Evolutionary conservation across 306 rosid species (phyloP).

Genomic region (Fragaria iinumae): DNA sequence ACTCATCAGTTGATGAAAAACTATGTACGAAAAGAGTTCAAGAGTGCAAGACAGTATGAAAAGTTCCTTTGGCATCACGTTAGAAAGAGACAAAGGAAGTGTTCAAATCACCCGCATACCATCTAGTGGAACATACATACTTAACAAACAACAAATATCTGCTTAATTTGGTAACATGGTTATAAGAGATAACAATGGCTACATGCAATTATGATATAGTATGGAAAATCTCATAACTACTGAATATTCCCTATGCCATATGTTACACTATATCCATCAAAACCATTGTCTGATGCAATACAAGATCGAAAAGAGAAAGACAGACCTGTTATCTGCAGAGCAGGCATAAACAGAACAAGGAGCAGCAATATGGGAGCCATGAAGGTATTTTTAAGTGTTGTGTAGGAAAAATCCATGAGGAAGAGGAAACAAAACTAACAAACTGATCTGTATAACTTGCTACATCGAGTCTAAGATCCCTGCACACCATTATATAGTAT

Average conservation of each 20-base stretch:
- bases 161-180: background rate
- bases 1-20: background rate
- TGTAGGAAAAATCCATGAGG: background rate
- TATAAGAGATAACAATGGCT: no score
- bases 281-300: background rate
- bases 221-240: background rate
- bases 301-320: background rate
- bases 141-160: background rate
- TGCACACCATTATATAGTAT: background rate
- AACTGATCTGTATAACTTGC: background rate
- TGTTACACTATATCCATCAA: background rate
- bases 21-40: no score
- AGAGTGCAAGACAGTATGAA: no score
- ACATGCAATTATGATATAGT: no score
- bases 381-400: background rate
- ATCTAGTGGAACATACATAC: background rate
- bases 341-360: slow-evolving; percentile 20
- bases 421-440: no score
- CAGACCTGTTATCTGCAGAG: slow-evolving; percentile 17
- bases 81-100: background rate
- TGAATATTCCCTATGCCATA: background rate
- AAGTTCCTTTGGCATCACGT: background rate
- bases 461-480: background rate
- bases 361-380: slow-evolving; percentile 21
- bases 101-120: no score